Conservation (phyloP, 257 asterid species). For the Solanum sejunctum region DNA sequence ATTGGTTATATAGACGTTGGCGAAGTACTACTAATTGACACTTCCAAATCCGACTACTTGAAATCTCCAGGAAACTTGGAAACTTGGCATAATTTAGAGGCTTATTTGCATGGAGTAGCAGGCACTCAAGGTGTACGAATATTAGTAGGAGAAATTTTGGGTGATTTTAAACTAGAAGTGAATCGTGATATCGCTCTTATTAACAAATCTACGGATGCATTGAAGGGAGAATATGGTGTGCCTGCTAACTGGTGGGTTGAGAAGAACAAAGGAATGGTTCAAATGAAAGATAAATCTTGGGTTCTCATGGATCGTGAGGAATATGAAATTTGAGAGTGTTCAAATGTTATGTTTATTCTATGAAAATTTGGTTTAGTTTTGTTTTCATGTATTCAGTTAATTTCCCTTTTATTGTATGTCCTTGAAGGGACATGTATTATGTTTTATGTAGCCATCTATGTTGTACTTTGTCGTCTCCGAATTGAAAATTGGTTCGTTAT, state of each 20-base stretch:
- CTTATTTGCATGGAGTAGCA: constrained; percentile 63
- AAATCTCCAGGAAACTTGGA: constrained; percentile 32
- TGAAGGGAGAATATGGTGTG: constrained; percentile 46
- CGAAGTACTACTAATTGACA: constrained; percentile 40
- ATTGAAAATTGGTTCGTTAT: neutral
- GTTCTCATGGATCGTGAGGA: constrained; percentile 42
- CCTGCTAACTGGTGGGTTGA: constrained; percentile 61
- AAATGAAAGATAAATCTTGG: constrained; percentile 67
- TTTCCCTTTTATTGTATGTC: neutral
- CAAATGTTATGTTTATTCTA: neutral
- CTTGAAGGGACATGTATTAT: neutral
- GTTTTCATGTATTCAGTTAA: neutral
- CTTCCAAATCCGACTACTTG: constrained; percentile 35
- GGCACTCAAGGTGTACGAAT: constrained; percentile 42
- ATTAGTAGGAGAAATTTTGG: neutral
- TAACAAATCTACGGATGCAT: constrained; percentile 37
- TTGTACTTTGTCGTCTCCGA: neutral
- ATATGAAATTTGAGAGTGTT: neutral
- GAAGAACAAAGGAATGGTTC: constrained; percentile 72
- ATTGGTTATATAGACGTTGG: constrained; percentile 54
- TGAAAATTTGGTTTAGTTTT: neutral
- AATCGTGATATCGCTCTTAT: constrained; percentile 41
- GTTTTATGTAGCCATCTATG: neutral
- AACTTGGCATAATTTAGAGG: constrained; percentile 56
- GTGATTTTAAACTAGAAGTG: constrained; percentile 47